Percentiles rank a stretch among this genome's conserved stretches.
Conservation (phyloP, 2,329 filamentous ascomycete species). For the Rhexocercosporidium sp. region DNA sequence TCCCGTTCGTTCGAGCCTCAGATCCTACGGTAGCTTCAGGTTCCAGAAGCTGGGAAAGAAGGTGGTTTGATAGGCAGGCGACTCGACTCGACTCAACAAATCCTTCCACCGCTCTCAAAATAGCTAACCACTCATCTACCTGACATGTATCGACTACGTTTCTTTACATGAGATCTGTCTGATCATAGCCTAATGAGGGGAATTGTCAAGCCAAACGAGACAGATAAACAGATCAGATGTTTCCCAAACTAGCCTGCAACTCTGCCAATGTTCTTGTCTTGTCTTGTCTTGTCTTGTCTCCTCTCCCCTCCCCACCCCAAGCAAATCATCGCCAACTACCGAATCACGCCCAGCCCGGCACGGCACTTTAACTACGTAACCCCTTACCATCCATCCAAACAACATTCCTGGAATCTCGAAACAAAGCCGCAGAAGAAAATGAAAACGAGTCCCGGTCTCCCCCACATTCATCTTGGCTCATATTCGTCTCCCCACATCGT, state of each 20-base stretch:
- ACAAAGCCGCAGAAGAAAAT: background rate
- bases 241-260: background rate
- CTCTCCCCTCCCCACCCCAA: background rate
- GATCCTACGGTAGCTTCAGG: too few species aligned
- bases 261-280: slow-evolving; percentile 8
- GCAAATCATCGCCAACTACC: background rate
- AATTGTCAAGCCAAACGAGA: background rate
- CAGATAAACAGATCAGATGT: background rate
- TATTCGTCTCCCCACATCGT: background rate
- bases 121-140: background rate
- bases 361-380: background rate
- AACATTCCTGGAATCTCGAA: slow-evolving; percentile 3
- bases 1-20: too few species aligned
- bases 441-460: too few species aligned
- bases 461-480: background rate
- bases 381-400: background rate
- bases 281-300: too few species aligned
- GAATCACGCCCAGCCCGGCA: background rate
- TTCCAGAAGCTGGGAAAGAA: background rate
- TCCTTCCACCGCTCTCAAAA: background rate
- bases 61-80: background rate
- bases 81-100: background rate
- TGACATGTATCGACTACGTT: background rate
- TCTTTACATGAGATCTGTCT: background rate
- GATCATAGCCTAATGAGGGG: background rate